A percentile compares a stretch with the other conserved stretches of the same genome.
Evolutionary conservation across 73 alveolate genomes (phyloP).

Genomic region (Diophrys sp.): DNA sequence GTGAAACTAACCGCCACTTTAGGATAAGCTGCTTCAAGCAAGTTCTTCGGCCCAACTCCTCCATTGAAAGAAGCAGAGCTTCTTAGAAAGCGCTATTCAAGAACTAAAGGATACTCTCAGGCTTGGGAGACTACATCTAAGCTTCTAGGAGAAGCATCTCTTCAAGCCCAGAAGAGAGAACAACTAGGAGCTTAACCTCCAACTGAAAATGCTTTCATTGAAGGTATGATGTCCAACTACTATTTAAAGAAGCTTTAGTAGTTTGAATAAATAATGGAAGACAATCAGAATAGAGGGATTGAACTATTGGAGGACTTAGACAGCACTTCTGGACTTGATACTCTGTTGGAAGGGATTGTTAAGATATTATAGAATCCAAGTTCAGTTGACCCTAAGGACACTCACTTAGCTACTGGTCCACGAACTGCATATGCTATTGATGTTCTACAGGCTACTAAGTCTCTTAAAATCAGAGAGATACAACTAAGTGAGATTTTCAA

Average conservation of each 20-base stretch:
- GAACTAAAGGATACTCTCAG: background rate
- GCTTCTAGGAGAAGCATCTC: background rate
- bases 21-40: no score
- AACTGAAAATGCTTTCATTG: background rate
- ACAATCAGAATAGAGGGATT: background rate
- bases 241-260: constrained; percentile 1
- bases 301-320: background rate
- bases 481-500: background rate
- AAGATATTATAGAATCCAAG: background rate
- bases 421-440: background rate
- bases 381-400: background rate
- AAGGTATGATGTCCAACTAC: background rate
- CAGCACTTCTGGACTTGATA: background rate
- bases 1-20: no score
- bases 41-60: no score
- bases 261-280: background rate
- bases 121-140: constrained; percentile 8
- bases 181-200: background rate
- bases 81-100: background rate
- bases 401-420: constrained; percentile 6
- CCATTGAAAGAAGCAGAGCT: no score
- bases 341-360: background rate
- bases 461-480: background rate
- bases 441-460: background rate
- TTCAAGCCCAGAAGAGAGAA: background rate